Evolutionary conservation across 2,329 filamentous ascomycete genomes (phyloP).

Genomic region (Diaporthe eres): DNA sequence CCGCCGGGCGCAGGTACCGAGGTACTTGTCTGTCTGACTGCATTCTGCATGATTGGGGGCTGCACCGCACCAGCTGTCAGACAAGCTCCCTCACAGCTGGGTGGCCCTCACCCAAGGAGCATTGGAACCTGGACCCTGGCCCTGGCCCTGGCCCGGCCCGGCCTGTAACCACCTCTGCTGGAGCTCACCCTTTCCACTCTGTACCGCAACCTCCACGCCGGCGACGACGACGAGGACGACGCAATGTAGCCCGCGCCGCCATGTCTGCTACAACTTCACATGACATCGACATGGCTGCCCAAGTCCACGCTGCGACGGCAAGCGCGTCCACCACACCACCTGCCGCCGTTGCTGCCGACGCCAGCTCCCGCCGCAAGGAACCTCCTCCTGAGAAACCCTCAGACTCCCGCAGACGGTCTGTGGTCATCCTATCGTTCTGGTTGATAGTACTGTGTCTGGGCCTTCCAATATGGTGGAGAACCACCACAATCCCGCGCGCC

Average conservation of each 20-base stretch:
- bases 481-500: conserved; percentile 92
- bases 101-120: neutral
- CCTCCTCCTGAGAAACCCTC: conserved; percentile 85
- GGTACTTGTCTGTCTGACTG: neutral
- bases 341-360: conserved; percentile 18
- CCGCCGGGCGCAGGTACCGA: neutral
- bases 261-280: conserved; percentile 39
- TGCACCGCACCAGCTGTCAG: neutral
- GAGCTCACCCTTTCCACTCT: neutral
- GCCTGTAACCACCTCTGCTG: conserved; percentile 1
- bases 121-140: neutral
- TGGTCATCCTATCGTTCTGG: conserved; percentile 92
- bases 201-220: conserved; percentile 3
- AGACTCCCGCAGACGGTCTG: conserved; percentile 77
- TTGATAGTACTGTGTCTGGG: conserved; percentile 85
- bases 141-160: conserved; percentile 1
- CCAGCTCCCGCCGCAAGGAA: conserved; percentile 53
- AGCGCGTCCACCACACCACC: neutral
- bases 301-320: neutral
- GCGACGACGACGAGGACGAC: neutral
- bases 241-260: conserved; percentile 36
- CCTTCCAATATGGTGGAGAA: conserved; percentile 95
- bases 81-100: conserved; percentile 4
- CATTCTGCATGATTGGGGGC: neutral
- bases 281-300: conserved; percentile 33